These are phyloP conservation scores for Eimeria falciformis DNA, from an alignment of 169 alveolate species.

Conservation along the genomic window DNA sequence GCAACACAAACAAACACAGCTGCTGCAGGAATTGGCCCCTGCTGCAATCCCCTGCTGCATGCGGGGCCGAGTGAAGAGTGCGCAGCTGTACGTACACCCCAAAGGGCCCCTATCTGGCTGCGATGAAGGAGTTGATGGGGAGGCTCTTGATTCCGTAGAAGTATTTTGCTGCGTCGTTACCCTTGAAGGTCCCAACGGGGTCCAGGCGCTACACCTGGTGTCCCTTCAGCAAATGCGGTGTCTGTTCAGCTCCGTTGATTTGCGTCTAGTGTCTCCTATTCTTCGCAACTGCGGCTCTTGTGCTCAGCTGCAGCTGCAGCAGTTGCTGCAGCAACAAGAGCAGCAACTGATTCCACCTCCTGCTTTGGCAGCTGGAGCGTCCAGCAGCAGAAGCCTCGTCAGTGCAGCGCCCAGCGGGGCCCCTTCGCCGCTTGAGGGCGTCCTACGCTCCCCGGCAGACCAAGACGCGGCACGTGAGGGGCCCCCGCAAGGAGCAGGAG, in stretches of 20 bases:
- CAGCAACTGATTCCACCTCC: neutral
- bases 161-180: slow-evolving; percentile 40
- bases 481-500: slow-evolving; percentile 26
- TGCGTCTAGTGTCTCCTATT: slow-evolving; percentile 57
- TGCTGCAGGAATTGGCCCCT: slow-evolving; percentile 22
- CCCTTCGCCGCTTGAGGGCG: neutral
- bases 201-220: slow-evolving; percentile 52
- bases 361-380: neutral
- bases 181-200: neutral
- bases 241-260: slow-evolving; percentile 60
- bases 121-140: neutral
- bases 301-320: slow-evolving; percentile 46
- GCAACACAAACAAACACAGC: slow-evolving; percentile 31
- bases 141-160: neutral
- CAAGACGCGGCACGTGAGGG: neutral
- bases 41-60: slow-evolving; percentile 38
- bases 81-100: slow-evolving; percentile 37
- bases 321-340: slow-evolving; percentile 38
- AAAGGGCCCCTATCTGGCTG: neutral
- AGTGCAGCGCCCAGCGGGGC: neutral
- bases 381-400: neutral
- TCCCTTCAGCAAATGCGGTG: slow-evolving; percentile 44
- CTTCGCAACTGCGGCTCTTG: slow-evolving; percentile 54
- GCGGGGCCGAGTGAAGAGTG: slow-evolving; percentile 61
- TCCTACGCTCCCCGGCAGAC: neutral